Base-by-base conservation (phyloP, 2,329 filamentous ascomycete species). In the Fusarium buxicola region DNA sequence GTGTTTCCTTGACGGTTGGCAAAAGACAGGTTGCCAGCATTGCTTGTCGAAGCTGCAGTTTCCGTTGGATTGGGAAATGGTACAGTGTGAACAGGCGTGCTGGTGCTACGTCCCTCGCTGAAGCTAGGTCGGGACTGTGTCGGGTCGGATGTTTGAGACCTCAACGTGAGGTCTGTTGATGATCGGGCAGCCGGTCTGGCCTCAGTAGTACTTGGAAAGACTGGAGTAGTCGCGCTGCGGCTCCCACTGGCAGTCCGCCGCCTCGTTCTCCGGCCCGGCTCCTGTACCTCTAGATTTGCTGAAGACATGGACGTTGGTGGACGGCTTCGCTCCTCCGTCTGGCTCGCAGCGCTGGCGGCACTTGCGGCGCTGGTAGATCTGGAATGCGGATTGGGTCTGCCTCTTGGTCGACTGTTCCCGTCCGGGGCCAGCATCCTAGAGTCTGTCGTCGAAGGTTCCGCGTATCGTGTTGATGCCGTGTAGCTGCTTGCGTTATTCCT, bases 131-230 rank as follows among this genome's bases (percentile, higher is more conserved):
- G 76, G 11, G 73, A 73, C 6, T 72, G 64, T 2, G 73, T 66
- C 5, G 75, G 65, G 21, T 81, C 80, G 12, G 75, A 71, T 8
- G 74, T 74, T 18, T 77, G 77, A 7, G 81, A 74, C 36, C 80
- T 78, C 6, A 80, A 60, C 3, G 77, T 75, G 8, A 92, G 77
- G 69, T 93, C 90, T 2, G 86, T 90, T 41, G 88, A 85, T 15
- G 90, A 92, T 18, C 85, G 83, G 18, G 84, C 80, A 11, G 85
- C 83, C 36, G 83, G 82, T 47, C 81, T 78, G 24, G 78, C 71
- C 11, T 83, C 78, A 25, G 79, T 70, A 35, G 80, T 72, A 3
- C 78, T 74, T 13, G 77, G 74, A 46, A 77, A 76, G 15, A 78
- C 67, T 3, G 84, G 82, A 3, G 82, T 75, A 7, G 84, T 87